Conservation (phyloP, 2,329 filamentous ascomycete species). For the Venturia pyrina region DNA sequence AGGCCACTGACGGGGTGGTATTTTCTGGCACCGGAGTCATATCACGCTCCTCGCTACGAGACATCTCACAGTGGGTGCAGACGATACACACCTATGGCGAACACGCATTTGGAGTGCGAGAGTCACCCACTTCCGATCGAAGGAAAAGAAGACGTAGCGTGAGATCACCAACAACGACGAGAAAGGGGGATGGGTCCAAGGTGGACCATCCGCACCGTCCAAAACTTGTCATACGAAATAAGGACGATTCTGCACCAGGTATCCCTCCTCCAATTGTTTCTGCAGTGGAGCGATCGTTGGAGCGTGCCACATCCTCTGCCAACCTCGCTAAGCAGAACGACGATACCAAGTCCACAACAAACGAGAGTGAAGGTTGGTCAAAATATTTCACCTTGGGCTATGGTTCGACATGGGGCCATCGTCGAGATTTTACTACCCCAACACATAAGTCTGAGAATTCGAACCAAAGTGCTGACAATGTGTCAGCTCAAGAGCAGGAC, state of each 20-base stretch:
- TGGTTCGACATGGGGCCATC: slow-evolving; percentile 27
- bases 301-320: slow-evolving; percentile 31
- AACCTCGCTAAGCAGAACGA: slow-evolving; percentile 17
- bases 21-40: slow-evolving; percentile 74
- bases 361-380: slow-evolving; percentile 38
- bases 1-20: slow-evolving; percentile 69
- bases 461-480: background rate
- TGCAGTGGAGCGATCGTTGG: slow-evolving; percentile 33
- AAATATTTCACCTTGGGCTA: slow-evolving; percentile 43
- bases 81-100: slow-evolving; percentile 77
- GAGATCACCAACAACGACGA: slow-evolving; percentile 23
- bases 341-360: slow-evolving; percentile 26
- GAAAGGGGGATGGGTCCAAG: background rate
- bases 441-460: slow-evolving; percentile 19
- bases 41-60: slow-evolving; percentile 58
- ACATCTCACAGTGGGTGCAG: slow-evolving; percentile 78
- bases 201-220: background rate
- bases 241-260: slow-evolving; percentile 21
- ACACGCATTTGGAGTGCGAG: slow-evolving; percentile 72
- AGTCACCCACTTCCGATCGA: slow-evolving; percentile 62
- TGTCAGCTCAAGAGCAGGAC: slow-evolving; percentile 12
- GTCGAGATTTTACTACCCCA: background rate
- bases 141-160: slow-evolving; percentile 31
- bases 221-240: background rate
- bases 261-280: slow-evolving; percentile 39